phyloP scores from a whole-genome alignment of 2,329 filamentous ascomycete species.

The Aspergillus carbonarius region DNA sequence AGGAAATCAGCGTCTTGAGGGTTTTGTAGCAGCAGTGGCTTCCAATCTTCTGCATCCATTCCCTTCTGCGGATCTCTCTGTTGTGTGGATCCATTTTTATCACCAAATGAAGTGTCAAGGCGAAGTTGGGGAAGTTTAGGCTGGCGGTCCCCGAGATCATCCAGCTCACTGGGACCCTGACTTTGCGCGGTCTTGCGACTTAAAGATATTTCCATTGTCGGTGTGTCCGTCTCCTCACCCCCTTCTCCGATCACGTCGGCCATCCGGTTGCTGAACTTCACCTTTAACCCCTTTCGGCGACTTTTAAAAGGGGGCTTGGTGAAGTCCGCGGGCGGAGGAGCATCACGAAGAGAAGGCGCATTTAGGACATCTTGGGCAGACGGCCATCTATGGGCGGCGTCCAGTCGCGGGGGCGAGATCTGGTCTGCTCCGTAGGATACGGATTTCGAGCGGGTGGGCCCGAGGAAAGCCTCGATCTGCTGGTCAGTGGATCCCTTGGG shows the following conservation, averaged over 20 bases:
- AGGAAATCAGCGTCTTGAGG: constrained; percentile 40
- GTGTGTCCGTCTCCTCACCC: constrained; percentile 78
- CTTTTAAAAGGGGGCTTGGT: constrained; percentile 31
- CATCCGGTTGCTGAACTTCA: constrained; percentile 69
- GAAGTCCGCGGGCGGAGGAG: constrained; percentile 22
- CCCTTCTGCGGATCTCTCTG: constrained; percentile 15
- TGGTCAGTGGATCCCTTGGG: constrained; percentile 40
- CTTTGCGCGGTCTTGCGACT: constrained; percentile 31
- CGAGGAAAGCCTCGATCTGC: constrained; percentile 59
- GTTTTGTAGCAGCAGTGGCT: constrained; percentile 33
- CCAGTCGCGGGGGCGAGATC: constrained; percentile 35
- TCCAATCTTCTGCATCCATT: constrained; percentile 20
- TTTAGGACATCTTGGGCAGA: constrained; percentile 29
- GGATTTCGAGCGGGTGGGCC: constrained; percentile 49
- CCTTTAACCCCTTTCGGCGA: constrained; percentile 66
- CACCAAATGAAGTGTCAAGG: constrained; percentile 35
- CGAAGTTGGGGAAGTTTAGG: constrained; percentile 28
- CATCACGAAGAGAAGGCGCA: constrained; percentile 23
- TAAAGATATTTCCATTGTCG: constrained; percentile 68
- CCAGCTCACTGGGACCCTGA: constrained; percentile 16
- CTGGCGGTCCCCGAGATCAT: constrained; percentile 24
- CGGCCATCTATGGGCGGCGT: constrained; percentile 38
- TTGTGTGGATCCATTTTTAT: constrained; percentile 11
- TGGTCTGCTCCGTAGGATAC: constrained; percentile 23
- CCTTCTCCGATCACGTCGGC: constrained; percentile 88